Base-by-base conservation (phyloP, 768 basidiomycete species). In the Tulasnella sp. region DNA sequence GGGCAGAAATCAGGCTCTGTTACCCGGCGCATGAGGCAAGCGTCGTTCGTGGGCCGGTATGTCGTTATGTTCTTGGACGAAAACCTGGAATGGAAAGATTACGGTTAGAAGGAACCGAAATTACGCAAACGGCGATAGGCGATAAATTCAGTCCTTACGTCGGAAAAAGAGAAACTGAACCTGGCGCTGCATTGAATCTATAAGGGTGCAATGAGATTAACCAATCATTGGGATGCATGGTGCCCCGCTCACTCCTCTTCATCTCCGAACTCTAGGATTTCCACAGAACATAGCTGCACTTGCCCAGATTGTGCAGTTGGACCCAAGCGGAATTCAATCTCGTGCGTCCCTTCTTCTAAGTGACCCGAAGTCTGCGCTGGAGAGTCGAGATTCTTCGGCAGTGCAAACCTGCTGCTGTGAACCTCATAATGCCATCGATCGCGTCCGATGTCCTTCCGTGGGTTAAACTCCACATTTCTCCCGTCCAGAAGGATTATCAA, bases 1-100 rank as follows among this genome's bases (percentile, higher is more conserved):
- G 88, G 90, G 88, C 94, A 95, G 84, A 95, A 93, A 83, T 92
- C 90, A 78, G 93, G 91, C 0, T 89, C 88, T 41, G 89, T 91
- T 60, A 94, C 91, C 77, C 87, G 86, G 60, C 94, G 93, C 94
- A 95, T 95, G 73, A 95, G 90, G 84, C 94, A 95, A 84, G 91
- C 92, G 81, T 93, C 91, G 82, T 94, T 93, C 2, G 94, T 95
- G 4, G 94, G 94, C n/a, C 94, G 90, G 85, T 93, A 95, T 3
- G 90, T 89, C 0, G 92, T 94, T 76, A 85, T 84, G 83, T 94
- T 93, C 54, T 86, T 84, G 46, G 91, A 88, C 0, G 92, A 93
- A 84, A 89, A 94, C 28, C 93, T 93, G 81, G 28, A 58, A 4
- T 69, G 31, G 64, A 37, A 69, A 28, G 31, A 20, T 46, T 7